Base-by-base conservation (phyloP, 768 basidiomycete species). In the Lactifluus echinatus region DNA sequence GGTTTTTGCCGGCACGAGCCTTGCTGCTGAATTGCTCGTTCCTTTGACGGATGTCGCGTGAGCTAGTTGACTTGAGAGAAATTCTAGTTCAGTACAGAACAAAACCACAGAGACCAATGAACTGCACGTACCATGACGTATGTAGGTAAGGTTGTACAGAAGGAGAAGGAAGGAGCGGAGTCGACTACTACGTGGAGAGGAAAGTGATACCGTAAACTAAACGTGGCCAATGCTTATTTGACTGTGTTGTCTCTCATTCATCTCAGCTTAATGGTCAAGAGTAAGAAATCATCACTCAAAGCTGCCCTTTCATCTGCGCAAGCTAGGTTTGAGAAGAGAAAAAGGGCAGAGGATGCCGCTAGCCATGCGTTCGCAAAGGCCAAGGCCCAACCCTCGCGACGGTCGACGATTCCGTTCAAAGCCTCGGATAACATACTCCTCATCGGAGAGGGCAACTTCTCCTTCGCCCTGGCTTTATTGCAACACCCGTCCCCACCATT, bases 381-480 rank as follows among this genome's bases (percentile, higher is more conserved):
- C 23, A 74, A 71, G 60, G 66, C 62, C 7, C 62, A 64, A 19
- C 55, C 55, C 31, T 64, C 66, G 37, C 72, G 63, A 34, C 72
- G 66, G n/a, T 72, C 75, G 1, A 86, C 79, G 0, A 74, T 87
- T 8, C 89, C 88, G 0, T 89, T 89, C 70, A 69, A 67, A 14
- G 66, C 79, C 0, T 82, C 79, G 8, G 84, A 90, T 66, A 79
- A 68, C 47, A 85, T 91, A 33, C 75, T 90, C 21, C 77, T 95
- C 29, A 73, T 98, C 51, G 95, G 94, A 8, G 95, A 98, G 74
- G 95, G 92, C 11, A 91, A 97, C 69, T 97, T 98, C 66, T 95
- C 94, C 1, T 98, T 90, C 65, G 78, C 93, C 2, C 81, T 80
- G 26, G 84, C 93, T 15, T 76, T 97, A 15, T 70, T 89, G 26